Conservation (phyloP, 768 basidiomycete species). For the Boletus subparvulus region DNA sequence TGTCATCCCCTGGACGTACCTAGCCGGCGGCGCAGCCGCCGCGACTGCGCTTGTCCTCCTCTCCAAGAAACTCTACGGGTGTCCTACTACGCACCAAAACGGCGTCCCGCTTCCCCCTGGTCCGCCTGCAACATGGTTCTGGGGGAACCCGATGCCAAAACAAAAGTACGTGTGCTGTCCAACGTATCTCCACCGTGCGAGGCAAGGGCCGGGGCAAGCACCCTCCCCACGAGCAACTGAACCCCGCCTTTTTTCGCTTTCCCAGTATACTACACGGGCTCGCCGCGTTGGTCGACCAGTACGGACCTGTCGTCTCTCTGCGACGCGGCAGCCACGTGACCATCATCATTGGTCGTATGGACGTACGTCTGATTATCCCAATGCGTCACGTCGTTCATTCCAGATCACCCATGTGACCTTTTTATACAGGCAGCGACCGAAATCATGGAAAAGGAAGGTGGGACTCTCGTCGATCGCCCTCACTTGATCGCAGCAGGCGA, state of each 20-base stretch:
- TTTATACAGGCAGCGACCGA: constrained; percentile 54
- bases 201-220: not conserved
- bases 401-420: constrained; percentile 32
- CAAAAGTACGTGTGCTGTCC: not conserved
- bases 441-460: constrained; percentile 62
- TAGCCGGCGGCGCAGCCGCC: not conserved
- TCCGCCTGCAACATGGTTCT: constrained; percentile 2
- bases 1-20: not conserved
- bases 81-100: not conserved
- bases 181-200: not conserved
- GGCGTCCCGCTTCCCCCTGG: not conserved
- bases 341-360: constrained; percentile 17
- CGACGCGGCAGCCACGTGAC: constrained; percentile 39
- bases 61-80: not conserved
- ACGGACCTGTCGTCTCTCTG: constrained; percentile 56
- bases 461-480: constrained; percentile 49
- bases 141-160: constrained; percentile 1
- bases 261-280: constrained; percentile 25
- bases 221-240: not conserved
- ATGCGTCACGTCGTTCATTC: not conserved
- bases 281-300: constrained; percentile 51
- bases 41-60: not conserved
- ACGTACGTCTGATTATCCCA: constrained; percentile 8
- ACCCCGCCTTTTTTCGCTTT: not conserved
- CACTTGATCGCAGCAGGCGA: constrained; percentile 50